These are phyloP conservation scores for Trichomonascaceae sp. DNA, from an alignment of 1,139 yeast species.

Conservation along the genomic window DNA sequence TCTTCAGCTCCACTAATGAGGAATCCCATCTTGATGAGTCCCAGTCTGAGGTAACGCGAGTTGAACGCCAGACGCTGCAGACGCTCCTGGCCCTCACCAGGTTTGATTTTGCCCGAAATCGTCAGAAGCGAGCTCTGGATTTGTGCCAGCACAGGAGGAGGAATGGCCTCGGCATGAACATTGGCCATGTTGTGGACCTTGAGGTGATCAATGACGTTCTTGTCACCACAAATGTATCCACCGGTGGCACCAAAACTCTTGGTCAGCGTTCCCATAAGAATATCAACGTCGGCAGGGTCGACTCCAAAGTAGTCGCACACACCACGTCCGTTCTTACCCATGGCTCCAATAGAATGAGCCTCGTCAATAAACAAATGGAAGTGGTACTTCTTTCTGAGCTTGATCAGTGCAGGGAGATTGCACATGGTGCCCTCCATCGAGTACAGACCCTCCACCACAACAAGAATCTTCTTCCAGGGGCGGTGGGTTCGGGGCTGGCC, in stretches of 20 bases:
- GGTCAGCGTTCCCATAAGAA: slow-evolving; percentile 94
- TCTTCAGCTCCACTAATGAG: slow-evolving; percentile 93
- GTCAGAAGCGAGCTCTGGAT: slow-evolving; percentile 69
- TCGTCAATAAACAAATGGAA: slow-evolving; percentile 88
- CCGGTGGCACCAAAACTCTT: slow-evolving; percentile 99
- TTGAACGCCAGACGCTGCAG: slow-evolving; percentile 89
- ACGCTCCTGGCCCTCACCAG: slow-evolving; percentile 90
- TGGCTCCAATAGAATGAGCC: slow-evolving; percentile 96
- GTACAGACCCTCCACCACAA: slow-evolving; percentile 91
- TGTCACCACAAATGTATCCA: slow-evolving; percentile 78
- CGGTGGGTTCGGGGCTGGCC: slow-evolving; percentile 96
- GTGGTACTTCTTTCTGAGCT: slow-evolving; percentile 71
- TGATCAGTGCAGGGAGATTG: slow-evolving; percentile 66
- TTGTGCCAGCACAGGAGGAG: slow-evolving; percentile 88
- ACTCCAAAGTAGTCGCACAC: slow-evolving; percentile 86
- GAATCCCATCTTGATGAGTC: slow-evolving; percentile 82
- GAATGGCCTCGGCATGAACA: slow-evolving; percentile 68
- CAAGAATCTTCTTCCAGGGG: slow-evolving; percentile 90
- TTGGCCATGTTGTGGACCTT: slow-evolving; percentile 64
- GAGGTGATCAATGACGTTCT: slow-evolving; percentile 55
- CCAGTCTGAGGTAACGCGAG: slow-evolving; percentile 82
- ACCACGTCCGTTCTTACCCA: slow-evolving; percentile 90
- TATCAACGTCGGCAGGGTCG: slow-evolving; percentile 61
- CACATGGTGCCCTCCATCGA: slow-evolving; percentile 98
- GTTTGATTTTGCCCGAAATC: slow-evolving; percentile 68